Conservation (phyloP, 108 stramenopile genomes). For the Aurantiochytrium sp. region DNA sequence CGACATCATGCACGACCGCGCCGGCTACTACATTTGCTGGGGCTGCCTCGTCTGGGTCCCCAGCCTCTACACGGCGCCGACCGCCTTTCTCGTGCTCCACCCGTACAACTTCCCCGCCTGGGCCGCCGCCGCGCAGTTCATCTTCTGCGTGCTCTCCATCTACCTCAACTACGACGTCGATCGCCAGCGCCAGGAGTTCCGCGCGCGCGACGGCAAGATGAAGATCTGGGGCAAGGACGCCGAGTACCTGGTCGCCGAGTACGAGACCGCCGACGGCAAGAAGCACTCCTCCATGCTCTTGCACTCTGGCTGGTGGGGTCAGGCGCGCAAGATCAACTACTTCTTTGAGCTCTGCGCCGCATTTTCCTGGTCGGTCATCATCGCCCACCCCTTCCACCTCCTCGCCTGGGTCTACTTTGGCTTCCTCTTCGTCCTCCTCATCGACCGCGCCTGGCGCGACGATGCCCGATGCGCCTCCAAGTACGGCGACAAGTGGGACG, state of each 20-base stretch:
- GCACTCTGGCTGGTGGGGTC: slow-evolving; percentile 75
- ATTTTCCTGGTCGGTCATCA: slow-evolving; percentile 79
- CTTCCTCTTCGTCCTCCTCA: slow-evolving; percentile 82
- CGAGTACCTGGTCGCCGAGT: slow-evolving; percentile 78
- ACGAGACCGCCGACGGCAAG: slow-evolving; percentile 66
- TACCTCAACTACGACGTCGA: slow-evolving; percentile 93
- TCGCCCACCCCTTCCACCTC: slow-evolving; percentile 63
- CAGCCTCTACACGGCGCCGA: slow-evolving; percentile 81
- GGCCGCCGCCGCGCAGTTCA: not conserved
- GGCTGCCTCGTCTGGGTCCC: slow-evolving; percentile 99
- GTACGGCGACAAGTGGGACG: slow-evolving; percentile 90
- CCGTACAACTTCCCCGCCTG: slow-evolving; percentile 35
- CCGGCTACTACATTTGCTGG: slow-evolving; percentile 92
- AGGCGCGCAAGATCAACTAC: slow-evolving; percentile 96
- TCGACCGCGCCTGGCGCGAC: slow-evolving; percentile 92
- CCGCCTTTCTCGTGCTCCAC: slow-evolving; percentile 75
- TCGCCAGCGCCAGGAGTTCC: slow-evolving; percentile 85
- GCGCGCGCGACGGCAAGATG: slow-evolving; percentile 71
- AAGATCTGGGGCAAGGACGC: slow-evolving; percentile 81
- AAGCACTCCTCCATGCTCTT: slow-evolving; percentile 75
- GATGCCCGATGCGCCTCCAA: slow-evolving; percentile 84
- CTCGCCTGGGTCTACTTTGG: slow-evolving; percentile 84
- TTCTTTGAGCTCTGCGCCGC: slow-evolving; percentile 81
- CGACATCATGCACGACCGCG: slow-evolving; percentile 87
- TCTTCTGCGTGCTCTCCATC: slow-evolving; percentile 67